These are phyloP conservation scores for Exobasidium rhododendri DNA, from an alignment of 1,284 basidiomycete genomes.

Conservation along the genomic window DNA sequence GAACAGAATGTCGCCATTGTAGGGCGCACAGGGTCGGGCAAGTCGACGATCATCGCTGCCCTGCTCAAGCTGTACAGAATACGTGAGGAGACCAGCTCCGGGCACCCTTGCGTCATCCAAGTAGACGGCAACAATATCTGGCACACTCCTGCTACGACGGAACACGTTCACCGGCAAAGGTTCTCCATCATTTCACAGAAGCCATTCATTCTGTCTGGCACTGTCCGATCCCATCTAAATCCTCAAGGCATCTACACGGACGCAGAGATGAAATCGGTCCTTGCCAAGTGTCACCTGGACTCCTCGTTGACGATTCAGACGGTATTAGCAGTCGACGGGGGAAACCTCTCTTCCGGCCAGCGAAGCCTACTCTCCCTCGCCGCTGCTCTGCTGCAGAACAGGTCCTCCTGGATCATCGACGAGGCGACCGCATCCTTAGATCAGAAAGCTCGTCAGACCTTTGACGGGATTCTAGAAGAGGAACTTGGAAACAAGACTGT, in stretches of 20 bases:
- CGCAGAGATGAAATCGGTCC: background rate
- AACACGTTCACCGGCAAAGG: background rate
- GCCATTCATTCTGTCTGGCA: background rate
- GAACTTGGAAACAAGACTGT: background rate
- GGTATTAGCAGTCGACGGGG: no score
- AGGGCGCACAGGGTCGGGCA: conserved; percentile 96
- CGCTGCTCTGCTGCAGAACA: background rate
- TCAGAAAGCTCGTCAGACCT: background rate
- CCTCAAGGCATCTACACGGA: background rate
- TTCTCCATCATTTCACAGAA: background rate
- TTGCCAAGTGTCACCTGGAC: background rate
- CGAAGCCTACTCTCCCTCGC: background rate
- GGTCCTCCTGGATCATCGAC: background rate
- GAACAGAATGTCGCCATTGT: conserved; percentile 60
- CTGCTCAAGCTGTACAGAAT: conserved; percentile 64
- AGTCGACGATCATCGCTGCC: conserved; percentile 97
- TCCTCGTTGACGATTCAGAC: background rate
- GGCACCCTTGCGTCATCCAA: background rate
- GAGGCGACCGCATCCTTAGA: background rate
- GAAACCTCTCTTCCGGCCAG: background rate
- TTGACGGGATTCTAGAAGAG: background rate
- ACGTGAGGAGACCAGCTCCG: no score
- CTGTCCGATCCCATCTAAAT: background rate
- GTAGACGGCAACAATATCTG: background rate
- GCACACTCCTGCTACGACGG: background rate